Percentiles rank a stretch among this genome's conserved stretches.
phyloP scores from a whole-genome alignment of 441 rosid species.

The Biscutella laevigata region DNA sequence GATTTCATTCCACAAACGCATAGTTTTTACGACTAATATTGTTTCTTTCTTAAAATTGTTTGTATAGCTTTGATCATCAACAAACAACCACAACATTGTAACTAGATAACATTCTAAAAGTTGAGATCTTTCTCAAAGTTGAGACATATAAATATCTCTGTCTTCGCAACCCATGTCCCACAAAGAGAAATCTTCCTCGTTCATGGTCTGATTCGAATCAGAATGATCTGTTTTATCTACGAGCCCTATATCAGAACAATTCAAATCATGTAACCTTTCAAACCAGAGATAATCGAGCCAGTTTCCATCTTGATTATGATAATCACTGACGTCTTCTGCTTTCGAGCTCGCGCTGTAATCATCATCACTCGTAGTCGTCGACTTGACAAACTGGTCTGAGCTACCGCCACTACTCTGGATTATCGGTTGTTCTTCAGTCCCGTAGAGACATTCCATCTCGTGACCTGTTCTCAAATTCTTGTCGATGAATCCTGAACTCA shows the following conservation, averaged over 20 bases:
- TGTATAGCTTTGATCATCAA: constrained; percentile 20
- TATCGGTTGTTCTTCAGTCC: constrained; percentile 1
- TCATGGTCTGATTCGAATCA: constrained; percentile 13
- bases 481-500: constrained; percentile 22
- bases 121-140: constrained; percentile 7
- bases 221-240: constrained; percentile 15
- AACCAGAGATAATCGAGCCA: constrained; percentile 27
- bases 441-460: constrained; percentile 23
- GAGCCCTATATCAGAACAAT: constrained; percentile 1
- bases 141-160: constrained; percentile 19
- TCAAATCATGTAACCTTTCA: constrained; percentile 19
- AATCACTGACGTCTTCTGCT: neutral
- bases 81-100: neutral
- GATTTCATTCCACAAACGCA: constrained; percentile 60
- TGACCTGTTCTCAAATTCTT: constrained; percentile 27
- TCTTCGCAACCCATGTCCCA: constrained; percentile 32
- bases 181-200: constrained; percentile 19
- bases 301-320: constrained; percentile 4
- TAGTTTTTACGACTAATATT: constrained; percentile 40
- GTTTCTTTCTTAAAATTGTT: constrained; percentile 7
- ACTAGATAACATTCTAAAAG: constrained; percentile 4
- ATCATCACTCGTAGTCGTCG: constrained; percentile 23
- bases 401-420: constrained; percentile 2
- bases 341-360: constrained; percentile 18
- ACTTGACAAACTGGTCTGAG: constrained; percentile 13